Evolutionary conservation across 2,329 filamentous ascomycete genomes (phyloP).

Genomic region (Xylaria sp.): DNA sequence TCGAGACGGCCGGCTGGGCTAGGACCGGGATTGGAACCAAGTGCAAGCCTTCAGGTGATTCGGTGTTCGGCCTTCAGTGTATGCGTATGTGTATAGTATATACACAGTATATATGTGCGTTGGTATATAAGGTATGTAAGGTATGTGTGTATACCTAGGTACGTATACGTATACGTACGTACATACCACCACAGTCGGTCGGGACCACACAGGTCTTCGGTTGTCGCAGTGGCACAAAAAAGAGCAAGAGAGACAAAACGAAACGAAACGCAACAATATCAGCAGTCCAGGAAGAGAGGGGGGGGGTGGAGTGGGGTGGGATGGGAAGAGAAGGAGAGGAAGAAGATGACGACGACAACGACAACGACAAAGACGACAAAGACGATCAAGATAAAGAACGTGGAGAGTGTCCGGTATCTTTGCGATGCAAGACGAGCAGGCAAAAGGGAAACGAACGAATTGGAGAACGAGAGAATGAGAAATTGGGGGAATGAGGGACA

Average conservation of each 20-base stretch:
- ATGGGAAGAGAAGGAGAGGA: not conserved
- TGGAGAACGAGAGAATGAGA: not conserved
- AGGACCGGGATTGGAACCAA: not conserved
- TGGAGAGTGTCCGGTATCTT: not conserved
- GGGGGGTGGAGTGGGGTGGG: not conserved
- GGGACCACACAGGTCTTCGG: not conserved
- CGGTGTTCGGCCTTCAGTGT: not conserved
- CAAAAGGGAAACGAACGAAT: not conserved
- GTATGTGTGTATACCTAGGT: not conserved
- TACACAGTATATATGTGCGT: not conserved
- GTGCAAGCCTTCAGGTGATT: constrained; percentile 1
- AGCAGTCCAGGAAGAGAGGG: constrained; percentile 5
- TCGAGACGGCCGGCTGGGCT: not conserved
- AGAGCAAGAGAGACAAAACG: not conserved
- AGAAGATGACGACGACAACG: not conserved
- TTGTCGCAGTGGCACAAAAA: constrained; percentile 4
- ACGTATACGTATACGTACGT: not conserved
- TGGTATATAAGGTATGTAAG: not conserved
- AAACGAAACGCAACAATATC: constrained; percentile 6
- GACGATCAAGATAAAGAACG: not conserved
- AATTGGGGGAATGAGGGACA: not conserved
- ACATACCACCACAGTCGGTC: not conserved
- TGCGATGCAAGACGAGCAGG: not conserved
- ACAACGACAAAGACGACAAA: not conserved
- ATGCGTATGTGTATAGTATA: not conserved